Evolutionary conservation across 805 yeast genomes (phyloP).

Genomic region (Tetrapisispora pingtungensis): DNA sequence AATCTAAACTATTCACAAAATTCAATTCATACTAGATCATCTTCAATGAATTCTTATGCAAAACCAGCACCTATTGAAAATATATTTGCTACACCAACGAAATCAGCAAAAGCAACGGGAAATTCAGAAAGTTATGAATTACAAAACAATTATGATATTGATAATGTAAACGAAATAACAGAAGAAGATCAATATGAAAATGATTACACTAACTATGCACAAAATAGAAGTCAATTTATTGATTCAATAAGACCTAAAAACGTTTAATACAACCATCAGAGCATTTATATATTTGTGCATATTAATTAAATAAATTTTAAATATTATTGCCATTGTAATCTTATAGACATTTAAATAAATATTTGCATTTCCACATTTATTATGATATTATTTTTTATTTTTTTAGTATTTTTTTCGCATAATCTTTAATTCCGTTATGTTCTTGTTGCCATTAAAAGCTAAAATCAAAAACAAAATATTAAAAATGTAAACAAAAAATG

Average conservation of each 20-base stretch:
- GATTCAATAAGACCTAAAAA: conserved; percentile 33
- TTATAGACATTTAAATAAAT: neutral
- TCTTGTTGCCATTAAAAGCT: no score
- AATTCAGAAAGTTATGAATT: conserved; percentile 7
- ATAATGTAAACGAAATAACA: conserved; percentile 27
- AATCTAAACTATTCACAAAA: conserved; percentile 2
- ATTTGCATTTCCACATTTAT: neutral
- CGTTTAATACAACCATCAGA: neutral
- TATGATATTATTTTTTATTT: no score
- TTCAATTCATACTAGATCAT: conserved; percentile 19
- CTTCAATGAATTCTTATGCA: conserved; percentile 19
- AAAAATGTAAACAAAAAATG: no score
- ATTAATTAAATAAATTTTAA: neutral
- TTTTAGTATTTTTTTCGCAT: no score
- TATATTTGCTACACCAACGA: conserved; percentile 18
- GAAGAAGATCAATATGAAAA: conserved; percentile 38
- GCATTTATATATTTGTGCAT: neutral
- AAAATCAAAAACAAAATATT: no score
- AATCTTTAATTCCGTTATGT: no score
- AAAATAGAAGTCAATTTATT: conserved; percentile 34
- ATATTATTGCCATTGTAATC: neutral
- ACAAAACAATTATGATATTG: conserved; percentile 11
- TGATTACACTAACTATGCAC: conserved; percentile 37
- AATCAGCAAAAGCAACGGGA: neutral
- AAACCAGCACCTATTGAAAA: conserved; percentile 17